These are phyloP conservation scores for Lachnellula suecica DNA, from an alignment of 2,329 filamentous ascomycete genomes.

Conservation along the genomic window DNA sequence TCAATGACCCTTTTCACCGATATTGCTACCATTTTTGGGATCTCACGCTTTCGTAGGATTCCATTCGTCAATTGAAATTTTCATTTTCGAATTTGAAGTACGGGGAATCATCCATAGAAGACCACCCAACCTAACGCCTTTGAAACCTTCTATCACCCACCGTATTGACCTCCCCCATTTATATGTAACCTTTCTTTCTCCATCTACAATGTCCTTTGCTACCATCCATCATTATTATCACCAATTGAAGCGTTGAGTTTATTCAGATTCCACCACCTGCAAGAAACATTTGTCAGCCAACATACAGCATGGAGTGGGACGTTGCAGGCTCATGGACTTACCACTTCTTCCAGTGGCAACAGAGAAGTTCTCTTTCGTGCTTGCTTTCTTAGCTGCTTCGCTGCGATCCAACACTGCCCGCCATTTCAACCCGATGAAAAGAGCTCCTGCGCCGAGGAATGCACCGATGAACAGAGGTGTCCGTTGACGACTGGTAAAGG, in stretches of 20 bases:
- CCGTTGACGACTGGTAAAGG: conserved; percentile 20
- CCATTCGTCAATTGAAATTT: no score
- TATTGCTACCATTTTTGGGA: no score
- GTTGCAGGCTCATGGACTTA: conserved; percentile 11
- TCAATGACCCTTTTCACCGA: no score
- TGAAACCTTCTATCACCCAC: background rate
- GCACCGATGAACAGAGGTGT: conserved; percentile 28
- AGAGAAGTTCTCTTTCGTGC: conserved; percentile 26
- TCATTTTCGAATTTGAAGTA: no score
- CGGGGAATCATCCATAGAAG: no score
- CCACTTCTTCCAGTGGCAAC: conserved; percentile 33
- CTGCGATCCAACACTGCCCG: conserved; percentile 31
- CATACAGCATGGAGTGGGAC: background rate
- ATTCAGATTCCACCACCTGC: background rate
- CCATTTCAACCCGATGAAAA: conserved; percentile 34
- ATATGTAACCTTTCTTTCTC: background rate
- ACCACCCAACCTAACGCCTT: background rate
- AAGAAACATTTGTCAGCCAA: background rate
- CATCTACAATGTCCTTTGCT: background rate
- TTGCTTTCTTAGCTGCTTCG: conserved; percentile 32
- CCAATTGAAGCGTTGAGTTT: background rate
- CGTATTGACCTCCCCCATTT: background rate
- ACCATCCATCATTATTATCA: background rate
- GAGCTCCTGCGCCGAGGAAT: conserved; percentile 25
- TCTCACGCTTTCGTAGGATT: no score